Evolutionary conservation across 2,329 filamentous ascomycete species (phyloP), one percentile per base, ranked within the genome.

Genomic region (Plenodomus tracheiphilus): DNA sequence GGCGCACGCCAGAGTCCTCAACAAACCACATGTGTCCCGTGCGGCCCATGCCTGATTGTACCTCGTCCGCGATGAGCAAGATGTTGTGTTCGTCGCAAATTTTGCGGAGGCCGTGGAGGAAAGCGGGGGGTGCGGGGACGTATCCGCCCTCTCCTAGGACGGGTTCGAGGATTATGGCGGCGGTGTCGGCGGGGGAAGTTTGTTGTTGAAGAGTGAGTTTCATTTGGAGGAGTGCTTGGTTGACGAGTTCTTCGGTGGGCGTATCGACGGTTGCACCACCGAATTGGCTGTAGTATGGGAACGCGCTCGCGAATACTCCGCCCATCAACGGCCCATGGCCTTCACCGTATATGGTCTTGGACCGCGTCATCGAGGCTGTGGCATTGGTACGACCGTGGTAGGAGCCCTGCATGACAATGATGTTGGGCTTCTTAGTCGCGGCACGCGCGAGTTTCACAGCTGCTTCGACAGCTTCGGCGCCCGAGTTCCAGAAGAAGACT

Each of bases 11-110:
- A 48, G 65, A 75, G 48, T 77, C 72, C 51, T 77, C 72, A 11
- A 75, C 59, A 5, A 73, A 74, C 48, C 75, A 77, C 69, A 76
- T 74, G 36, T 72, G 71, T 17, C 75, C 75, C 1, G 75, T 77
- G 22, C 75, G 67, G 2, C 74, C 75, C 54, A 74, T 75, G 8
- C 75, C 75, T 22, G 62, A 74, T 44, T 77, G 75, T 2, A 77
- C 75, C 47, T 77, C 75, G 46, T 77, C 75, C 11, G 59, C 58
- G 3, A 77, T 72, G 5, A 77, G 64, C 2, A 77, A 69, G 39
- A 77, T 75, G 35, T 70, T 69, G 61, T 77, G 63, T 53, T 74
- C 71, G 46, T 76, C 72, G 48, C 75, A 77, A 17, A 76, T 72
- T 47, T 75, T 65, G 3, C 74, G 63, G 10, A 77, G 58, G 9